Evolutionary conservation across 2,329 filamentous ascomycete species (phyloP).

Genomic region (Nemania serpens): DNA sequence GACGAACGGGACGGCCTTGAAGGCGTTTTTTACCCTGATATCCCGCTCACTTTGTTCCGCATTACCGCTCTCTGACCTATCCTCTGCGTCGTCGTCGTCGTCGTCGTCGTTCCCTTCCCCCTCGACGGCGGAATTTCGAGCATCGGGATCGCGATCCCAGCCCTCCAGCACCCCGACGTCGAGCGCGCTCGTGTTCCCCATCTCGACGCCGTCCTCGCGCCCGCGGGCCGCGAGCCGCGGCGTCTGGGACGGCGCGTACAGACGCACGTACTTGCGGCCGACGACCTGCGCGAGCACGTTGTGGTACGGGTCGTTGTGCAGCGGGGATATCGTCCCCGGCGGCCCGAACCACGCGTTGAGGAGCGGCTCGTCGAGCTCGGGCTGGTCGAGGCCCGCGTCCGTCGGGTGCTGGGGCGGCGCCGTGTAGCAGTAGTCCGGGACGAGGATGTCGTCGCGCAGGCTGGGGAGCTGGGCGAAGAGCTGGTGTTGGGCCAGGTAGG

Average conservation of each 20-base stretch:
- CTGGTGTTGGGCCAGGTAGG: slow-evolving; percentile 91
- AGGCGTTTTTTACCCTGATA: slow-evolving; percentile 48
- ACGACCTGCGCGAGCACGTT: slow-evolving; percentile 91
- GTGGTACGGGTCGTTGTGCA: slow-evolving; percentile 93
- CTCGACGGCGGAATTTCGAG: background rate
- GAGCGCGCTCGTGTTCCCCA: slow-evolving; percentile 85
- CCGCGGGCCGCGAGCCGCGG: slow-evolving; percentile 63
- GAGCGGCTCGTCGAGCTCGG: slow-evolving; percentile 62
- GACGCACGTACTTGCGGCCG: slow-evolving; percentile 86
- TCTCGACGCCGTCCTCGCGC: slow-evolving; percentile 74
- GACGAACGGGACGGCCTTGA: slow-evolving; percentile 66
- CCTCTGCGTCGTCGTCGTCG: background rate
- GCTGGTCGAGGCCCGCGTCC: slow-evolving; percentile 43
- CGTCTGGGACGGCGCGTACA: slow-evolving; percentile 74
- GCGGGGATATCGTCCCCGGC: slow-evolving; percentile 81
- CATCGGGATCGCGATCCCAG: slow-evolving; percentile 50
- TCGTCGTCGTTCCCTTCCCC: slow-evolving; percentile 9
- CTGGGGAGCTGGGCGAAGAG: slow-evolving; percentile 81
- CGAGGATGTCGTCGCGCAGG: slow-evolving; percentile 73
- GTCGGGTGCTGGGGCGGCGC: slow-evolving; percentile 62
- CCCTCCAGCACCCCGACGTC: slow-evolving; percentile 75
- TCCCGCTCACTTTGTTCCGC: slow-evolving; percentile 15
- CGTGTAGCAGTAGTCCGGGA: slow-evolving; percentile 86
- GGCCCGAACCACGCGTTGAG: slow-evolving; percentile 96
- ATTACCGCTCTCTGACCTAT: background rate